Evolutionary conservation across 2,329 filamentous ascomycete species (phyloP).

Genomic region (Penicillium sp.): DNA sequence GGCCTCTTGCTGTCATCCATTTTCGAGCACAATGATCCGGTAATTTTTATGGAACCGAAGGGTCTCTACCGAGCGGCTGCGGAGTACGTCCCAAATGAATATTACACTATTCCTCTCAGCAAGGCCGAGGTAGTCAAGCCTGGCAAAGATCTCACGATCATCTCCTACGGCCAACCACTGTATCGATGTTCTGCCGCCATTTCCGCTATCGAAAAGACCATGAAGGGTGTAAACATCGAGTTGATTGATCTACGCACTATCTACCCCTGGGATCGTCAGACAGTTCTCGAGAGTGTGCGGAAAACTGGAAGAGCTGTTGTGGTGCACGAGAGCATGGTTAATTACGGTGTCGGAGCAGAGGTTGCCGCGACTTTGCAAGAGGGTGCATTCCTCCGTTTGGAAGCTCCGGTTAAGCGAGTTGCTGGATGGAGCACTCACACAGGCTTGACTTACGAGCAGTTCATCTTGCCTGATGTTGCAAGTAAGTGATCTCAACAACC

Average conservation of each 20-base stretch:
- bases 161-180: conserved; percentile 86
- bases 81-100: conserved; percentile 79
- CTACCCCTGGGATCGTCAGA: conserved; percentile 86
- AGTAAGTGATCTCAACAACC: conserved; percentile 58
- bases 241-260: conserved; percentile 84
- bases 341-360: conserved; percentile 84
- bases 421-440: conserved; percentile 88
- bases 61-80: conserved; percentile 87
- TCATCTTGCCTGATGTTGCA: conserved; percentile 79
- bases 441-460: conserved; percentile 74
- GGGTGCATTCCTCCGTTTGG: conserved; percentile 76
- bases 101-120: conserved; percentile 79
- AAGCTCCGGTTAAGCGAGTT: conserved; percentile 80
- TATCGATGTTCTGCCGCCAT: conserved; percentile 81
- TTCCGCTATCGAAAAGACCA: conserved; percentile 69
- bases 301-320: conserved; percentile 86
- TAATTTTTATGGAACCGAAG: conserved; percentile 93
- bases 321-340: conserved; percentile 90
- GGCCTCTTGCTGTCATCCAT: conserved; percentile 77
- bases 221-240: conserved; percentile 70
- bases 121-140: conserved; percentile 81
- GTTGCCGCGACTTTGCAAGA: conserved; percentile 87
- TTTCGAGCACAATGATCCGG: conserved; percentile 74
- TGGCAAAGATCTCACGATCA: conserved; percentile 75
- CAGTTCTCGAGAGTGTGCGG: conserved; percentile 74